Evolutionary conservation across 1,139 yeast genomes (phyloP).

Genomic region (Kodamaea alishanica): DNA sequence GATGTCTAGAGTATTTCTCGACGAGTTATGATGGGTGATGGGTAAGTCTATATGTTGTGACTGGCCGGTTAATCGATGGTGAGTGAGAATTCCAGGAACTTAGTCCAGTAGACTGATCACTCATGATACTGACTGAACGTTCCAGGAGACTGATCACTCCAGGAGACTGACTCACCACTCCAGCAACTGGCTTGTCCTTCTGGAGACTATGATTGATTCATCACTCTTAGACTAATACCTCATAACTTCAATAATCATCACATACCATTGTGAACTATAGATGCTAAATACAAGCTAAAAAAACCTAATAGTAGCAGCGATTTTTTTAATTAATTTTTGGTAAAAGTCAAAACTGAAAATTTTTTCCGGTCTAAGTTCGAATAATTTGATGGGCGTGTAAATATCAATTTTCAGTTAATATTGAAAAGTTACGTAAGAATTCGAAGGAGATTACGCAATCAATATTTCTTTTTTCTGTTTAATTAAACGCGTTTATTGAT

Average conservation of each 20-base stretch:
- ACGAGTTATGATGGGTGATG: neutral
- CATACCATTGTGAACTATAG: constrained; percentile 25
- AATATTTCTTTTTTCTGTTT: too few relatives aligned
- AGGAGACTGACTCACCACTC: neutral
- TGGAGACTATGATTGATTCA: too few relatives aligned
- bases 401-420: too few relatives aligned
- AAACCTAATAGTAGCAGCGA: neutral
- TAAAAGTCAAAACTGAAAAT: constrained; percentile 11
- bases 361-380: constrained; percentile 7
- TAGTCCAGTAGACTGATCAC: neutral
- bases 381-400: too few relatives aligned
- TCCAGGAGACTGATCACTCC: neutral
- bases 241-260: constrained; percentile 5
- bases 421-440: too few relatives aligned
- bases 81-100: neutral
- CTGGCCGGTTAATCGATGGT: neutral
- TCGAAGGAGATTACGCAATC: too few relatives aligned
- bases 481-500: too few relatives aligned
- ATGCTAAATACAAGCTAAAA: constrained; percentile 10
- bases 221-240: neutral
- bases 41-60: neutral
- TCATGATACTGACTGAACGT: too few relatives aligned
- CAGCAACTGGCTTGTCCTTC: neutral
- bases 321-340: constrained; percentile 1
- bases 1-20: too few relatives aligned